Evolutionary conservation across 495 filamentous ascomycete species (phyloP).

Genomic region (Penicillium ucsense): DNA sequence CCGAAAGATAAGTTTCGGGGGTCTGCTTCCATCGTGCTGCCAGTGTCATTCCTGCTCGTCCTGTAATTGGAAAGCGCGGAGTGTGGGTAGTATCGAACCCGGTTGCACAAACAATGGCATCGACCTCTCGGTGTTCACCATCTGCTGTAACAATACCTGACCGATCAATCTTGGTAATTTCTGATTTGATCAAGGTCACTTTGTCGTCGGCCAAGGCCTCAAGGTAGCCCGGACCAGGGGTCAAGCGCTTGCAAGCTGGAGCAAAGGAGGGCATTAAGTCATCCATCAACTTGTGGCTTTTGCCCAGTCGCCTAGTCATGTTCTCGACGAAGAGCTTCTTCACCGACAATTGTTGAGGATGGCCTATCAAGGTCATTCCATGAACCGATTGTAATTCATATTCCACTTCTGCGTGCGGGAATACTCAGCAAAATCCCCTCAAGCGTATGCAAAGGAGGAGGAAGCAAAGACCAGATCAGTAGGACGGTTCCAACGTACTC

Average conservation of each 20-base stretch:
- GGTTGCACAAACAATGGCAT: slow-evolving; percentile 43
- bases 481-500: slow-evolving; percentile 9
- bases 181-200: slow-evolving; percentile 29
- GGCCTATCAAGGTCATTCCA: slow-evolving; percentile 24
- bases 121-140: slow-evolving; percentile 31
- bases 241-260: slow-evolving; percentile 41
- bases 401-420: slow-evolving; percentile 28
- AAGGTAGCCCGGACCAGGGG: slow-evolving; percentile 40
- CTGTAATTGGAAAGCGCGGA: slow-evolving; percentile 41
- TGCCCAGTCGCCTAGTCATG: slow-evolving; percentile 30
- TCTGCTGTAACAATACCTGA: slow-evolving; percentile 40
- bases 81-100: slow-evolving; percentile 43
- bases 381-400: slow-evolving; percentile 39
- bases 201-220: slow-evolving; percentile 40
- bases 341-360: slow-evolving; percentile 27
- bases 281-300: slow-evolving; percentile 26
- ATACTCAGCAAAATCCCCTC: background rate
- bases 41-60: slow-evolving; percentile 37
- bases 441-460: too few relatives aligned
- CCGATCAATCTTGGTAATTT: slow-evolving; percentile 34
- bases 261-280: slow-evolving; percentile 34
- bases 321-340: slow-evolving; percentile 26
- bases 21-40: slow-evolving; percentile 39
- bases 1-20: slow-evolving; percentile 48
- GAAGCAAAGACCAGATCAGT: too few relatives aligned